Conservation (phyloP, 2,329 filamentous ascomycete species). For the Parascedosporium putredinis region DNA sequence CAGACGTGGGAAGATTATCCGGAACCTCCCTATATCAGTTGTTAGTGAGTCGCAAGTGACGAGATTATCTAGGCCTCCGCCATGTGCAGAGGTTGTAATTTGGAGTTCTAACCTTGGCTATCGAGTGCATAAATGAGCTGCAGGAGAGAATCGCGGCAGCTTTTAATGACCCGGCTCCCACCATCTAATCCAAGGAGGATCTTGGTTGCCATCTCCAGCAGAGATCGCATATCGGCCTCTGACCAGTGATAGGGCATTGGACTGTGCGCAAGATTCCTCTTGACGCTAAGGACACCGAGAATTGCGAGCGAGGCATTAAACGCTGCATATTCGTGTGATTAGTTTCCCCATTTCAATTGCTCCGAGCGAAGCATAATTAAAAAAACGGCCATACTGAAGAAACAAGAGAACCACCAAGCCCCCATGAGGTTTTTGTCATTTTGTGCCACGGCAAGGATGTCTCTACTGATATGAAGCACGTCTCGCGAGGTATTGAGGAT, state of each 20-base stretch:
- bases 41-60: neutral
- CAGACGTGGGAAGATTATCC: neutral
- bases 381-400: neutral
- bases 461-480: conserved; percentile 3
- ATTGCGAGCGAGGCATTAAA: conserved; percentile 2
- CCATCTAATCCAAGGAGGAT: neutral
- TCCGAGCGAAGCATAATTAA: neutral
- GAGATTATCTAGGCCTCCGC: neutral
- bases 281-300: neutral
- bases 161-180: neutral
- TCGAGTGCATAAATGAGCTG: neutral
- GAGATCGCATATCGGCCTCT: neutral
- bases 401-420: conserved; percentile 3
- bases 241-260: neutral
- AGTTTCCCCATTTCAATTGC: neutral
- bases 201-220: neutral
- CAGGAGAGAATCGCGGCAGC: neutral
- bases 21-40: neutral
- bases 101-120: neutral
- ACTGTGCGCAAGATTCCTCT: neutral
- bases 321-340: neutral
- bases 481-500: neutral
- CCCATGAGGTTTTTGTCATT: conserved; percentile 2
- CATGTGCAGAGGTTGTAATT: neutral
- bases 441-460: neutral